Evolutionary conservation across 2,329 filamentous ascomycete genomes (phyloP).

Genomic region (Colletotrichum sp.): DNA sequence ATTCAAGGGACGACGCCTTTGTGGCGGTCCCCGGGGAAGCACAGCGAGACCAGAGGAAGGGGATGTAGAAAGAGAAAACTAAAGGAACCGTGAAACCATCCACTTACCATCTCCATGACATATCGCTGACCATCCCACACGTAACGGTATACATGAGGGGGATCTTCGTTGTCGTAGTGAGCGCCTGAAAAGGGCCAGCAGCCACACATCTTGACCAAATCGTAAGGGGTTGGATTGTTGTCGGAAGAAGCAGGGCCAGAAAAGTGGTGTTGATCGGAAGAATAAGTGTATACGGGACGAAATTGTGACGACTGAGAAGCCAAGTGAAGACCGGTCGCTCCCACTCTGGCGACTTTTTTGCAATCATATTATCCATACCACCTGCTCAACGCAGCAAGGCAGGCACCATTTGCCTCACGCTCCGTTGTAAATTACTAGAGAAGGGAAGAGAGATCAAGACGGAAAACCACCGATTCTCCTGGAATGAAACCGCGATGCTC

Average conservation of each 20-base stretch:
- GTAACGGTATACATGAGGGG: constrained; percentile 37
- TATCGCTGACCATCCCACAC: constrained; percentile 44
- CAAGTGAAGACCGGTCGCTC: neutral
- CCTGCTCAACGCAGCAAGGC: neutral
- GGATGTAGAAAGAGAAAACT: neutral
- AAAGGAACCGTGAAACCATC: neutral
- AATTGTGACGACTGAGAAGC: neutral
- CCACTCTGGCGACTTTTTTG: neutral
- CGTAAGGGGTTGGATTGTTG: neutral
- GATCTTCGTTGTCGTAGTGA: constrained; percentile 50
- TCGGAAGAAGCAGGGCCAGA: neutral
- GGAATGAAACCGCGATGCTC: neutral
- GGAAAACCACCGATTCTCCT: neutral
- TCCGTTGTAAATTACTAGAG: neutral
- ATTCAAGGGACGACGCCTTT: neutral
- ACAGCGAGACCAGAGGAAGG: neutral
- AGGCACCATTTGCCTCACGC: neutral
- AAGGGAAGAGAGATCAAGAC: neutral
- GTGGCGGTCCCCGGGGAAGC: neutral
- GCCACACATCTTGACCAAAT: constrained; percentile 50
- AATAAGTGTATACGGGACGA: neutral
- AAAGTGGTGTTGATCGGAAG: neutral
- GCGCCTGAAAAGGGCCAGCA: constrained; percentile 56
- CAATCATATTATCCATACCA: neutral
- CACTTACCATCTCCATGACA: constrained; percentile 44